These are phyloP conservation scores for Mortierella sp. DNA, from an alignment of 371 early-diverging fungal species.

Conservation along the genomic window DNA sequence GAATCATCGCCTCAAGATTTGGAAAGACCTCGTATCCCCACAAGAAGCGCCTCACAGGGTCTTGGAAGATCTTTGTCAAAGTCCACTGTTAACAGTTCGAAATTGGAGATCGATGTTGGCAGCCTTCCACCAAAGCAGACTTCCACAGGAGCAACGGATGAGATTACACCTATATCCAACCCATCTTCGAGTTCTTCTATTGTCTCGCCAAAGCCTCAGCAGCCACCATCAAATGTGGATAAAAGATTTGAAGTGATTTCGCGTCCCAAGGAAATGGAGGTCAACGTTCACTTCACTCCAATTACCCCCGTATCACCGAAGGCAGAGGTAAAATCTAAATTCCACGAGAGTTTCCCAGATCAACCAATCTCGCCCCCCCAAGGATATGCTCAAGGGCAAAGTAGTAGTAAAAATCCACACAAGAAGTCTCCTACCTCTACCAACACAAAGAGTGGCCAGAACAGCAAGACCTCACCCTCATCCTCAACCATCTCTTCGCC, in stretches of 20 bases:
- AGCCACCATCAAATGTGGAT: not conserved
- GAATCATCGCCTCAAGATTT: constrained; percentile 47
- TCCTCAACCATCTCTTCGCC: constrained; percentile 40
- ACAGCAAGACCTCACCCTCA: constrained; percentile 37
- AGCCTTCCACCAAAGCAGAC: constrained; percentile 22
- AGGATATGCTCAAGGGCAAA: constrained; percentile 28
- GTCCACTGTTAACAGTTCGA: constrained; percentile 5
- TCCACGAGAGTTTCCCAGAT: constrained; percentile 45
- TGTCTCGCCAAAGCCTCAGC: constrained; percentile 31
- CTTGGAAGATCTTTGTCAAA: constrained; percentile 46
- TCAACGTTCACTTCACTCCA: constrained; percentile 42
- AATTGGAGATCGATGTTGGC: constrained; percentile 37
- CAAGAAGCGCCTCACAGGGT: constrained; percentile 45
- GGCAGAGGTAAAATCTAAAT: constrained; percentile 43
- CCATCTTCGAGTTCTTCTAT: constrained; percentile 37
- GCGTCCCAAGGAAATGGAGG: constrained; percentile 45
- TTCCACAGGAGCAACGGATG: constrained; percentile 11
- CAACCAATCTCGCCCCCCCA: constrained; percentile 39
- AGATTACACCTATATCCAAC: constrained; percentile 47
- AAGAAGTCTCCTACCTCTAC: constrained; percentile 29
- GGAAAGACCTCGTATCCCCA: constrained; percentile 43
- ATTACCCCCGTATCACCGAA: constrained; percentile 49
- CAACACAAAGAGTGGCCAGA: constrained; percentile 34
- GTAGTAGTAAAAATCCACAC: constrained; percentile 13
- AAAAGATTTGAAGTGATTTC: constrained; percentile 18